Conservation (phyloP, 345 rosid genomes). For the Gossypium arboreum region DNA sequence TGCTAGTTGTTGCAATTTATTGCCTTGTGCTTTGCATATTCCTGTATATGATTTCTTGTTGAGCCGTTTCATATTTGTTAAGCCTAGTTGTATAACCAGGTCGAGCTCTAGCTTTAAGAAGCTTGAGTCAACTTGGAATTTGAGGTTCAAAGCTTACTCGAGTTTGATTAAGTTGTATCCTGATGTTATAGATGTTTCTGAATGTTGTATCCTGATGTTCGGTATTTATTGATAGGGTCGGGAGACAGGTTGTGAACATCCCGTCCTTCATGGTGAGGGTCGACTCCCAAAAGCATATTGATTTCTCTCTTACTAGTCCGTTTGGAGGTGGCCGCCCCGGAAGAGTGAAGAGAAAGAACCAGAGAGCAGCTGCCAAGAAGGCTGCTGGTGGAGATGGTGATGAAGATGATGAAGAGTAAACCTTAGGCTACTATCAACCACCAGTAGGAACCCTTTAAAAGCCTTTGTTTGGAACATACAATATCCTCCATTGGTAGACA, state of each 20-base stretch:
- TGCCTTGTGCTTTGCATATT: no score
- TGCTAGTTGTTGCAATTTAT: neutral
- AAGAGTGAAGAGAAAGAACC: conserved; percentile 44
- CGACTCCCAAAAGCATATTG: conserved; percentile 39
- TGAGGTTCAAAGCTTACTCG: neutral
- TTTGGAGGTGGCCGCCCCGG: conserved; percentile 45
- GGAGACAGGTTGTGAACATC: conserved; percentile 41
- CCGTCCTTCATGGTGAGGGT: conserved; percentile 42
- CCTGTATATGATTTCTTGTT: neutral
- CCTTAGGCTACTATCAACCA: neutral
- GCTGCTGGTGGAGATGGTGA: conserved; percentile 19
- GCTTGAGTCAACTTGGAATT: neutral
- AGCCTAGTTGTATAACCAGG: no score
- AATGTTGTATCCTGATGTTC: neutral
- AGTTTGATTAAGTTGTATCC: neutral
- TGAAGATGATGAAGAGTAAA: conserved; percentile 22
- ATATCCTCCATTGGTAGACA: neutral
- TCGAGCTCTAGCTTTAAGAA: neutral
- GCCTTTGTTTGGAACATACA: neutral
- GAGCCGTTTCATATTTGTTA: no score
- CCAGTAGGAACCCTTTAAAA: neutral
- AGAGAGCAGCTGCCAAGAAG: conserved; percentile 37
- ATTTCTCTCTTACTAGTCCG: conserved; percentile 41
- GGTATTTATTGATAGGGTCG: conserved; percentile 25
- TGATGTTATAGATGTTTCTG: neutral